Conservation (phyloP, 2,329 filamentous ascomycete genomes). For the Fusarium sp. region DNA sequence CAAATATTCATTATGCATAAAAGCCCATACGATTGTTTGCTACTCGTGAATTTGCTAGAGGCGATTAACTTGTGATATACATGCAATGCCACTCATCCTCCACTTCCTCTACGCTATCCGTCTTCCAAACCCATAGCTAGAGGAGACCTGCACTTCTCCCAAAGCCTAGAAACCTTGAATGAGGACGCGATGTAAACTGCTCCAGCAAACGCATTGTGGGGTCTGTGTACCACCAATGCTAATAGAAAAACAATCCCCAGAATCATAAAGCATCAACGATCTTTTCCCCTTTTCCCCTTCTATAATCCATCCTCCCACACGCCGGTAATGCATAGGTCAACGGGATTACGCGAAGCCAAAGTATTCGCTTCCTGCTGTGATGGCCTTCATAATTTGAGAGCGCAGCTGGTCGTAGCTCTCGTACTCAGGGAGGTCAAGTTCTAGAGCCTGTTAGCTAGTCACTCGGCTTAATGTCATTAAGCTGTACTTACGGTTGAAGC, state of each 20-base stretch:
- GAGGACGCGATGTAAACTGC: constrained; percentile 8
- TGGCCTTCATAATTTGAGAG: constrained; percentile 90
- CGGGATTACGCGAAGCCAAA: constrained; percentile 88
- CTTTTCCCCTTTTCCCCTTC: constrained; percentile 24
- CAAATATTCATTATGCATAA: background rate
- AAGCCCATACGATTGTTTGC: background rate
- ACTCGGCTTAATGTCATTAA: constrained; percentile 49
- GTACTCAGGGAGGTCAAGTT: constrained; percentile 98
- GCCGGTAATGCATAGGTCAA: constrained; percentile 37
- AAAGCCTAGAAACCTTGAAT: constrained; percentile 12
- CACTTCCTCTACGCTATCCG: constrained; percentile 18
- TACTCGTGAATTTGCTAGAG: constrained; percentile 20
- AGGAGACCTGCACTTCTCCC: constrained; percentile 52
- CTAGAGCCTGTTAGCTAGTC: constrained; percentile 62
- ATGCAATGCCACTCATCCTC: constrained; percentile 34
- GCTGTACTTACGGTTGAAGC: constrained; percentile 91
- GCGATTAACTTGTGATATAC: constrained; percentile 24
- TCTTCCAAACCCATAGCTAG: constrained; percentile 21
- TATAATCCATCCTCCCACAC: constrained; percentile 28
- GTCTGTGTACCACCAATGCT: constrained; percentile 23
- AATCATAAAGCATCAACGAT: constrained; percentile 17
- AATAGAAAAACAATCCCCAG: constrained; percentile 17
- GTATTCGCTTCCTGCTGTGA: constrained; percentile 96
- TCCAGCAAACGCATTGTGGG: constrained; percentile 19
- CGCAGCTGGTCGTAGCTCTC: constrained; percentile 93